phyloP scores from a whole-genome alignment of 176 grass and related monocot genomes.

The Pontederia crassipes region DNA sequence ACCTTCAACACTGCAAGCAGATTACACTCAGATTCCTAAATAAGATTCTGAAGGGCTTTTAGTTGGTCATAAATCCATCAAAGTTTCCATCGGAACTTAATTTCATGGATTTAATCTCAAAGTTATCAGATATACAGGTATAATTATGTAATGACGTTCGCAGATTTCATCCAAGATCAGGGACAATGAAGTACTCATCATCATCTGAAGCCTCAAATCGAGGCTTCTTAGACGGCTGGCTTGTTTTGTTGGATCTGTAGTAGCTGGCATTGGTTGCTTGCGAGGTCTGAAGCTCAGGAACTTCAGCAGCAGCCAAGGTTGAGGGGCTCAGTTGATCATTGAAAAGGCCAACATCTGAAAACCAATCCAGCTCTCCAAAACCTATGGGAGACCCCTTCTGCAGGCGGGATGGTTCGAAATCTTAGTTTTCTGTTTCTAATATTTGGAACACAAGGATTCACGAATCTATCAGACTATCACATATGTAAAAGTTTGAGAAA shows the following conservation, averaged over 20 bases:
- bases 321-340: conserved; percentile 39
- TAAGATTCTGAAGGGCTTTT: too few relatives aligned
- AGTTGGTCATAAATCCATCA: too few relatives aligned
- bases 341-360: conserved; percentile 68
- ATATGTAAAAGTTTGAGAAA: background rate
- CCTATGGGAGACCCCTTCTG: conserved; percentile 55
- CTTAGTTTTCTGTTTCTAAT: conserved; percentile 2
- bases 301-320: conserved; percentile 31
- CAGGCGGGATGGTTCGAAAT: background rate
- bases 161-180: conserved; percentile 64
- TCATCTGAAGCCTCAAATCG: conserved; percentile 60
- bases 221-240: conserved; percentile 44
- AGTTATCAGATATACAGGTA: too few relatives aligned
- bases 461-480: background rate
- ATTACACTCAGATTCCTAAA: too few relatives aligned
- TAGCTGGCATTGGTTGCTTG: conserved; percentile 22
- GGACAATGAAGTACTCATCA: conserved; percentile 74
- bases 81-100: too few relatives aligned
- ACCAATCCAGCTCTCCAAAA: conserved; percentile 74
- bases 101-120: too few relatives aligned
- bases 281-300: conserved; percentile 58
- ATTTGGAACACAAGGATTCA: background rate
- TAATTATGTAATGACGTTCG: too few relatives aligned
- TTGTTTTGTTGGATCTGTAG: conserved; percentile 27
- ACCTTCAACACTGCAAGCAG: too few relatives aligned